Conservation (phyloP, 2,329 filamentous ascomycete genomes). For the Xylariaceae sp. region DNA sequence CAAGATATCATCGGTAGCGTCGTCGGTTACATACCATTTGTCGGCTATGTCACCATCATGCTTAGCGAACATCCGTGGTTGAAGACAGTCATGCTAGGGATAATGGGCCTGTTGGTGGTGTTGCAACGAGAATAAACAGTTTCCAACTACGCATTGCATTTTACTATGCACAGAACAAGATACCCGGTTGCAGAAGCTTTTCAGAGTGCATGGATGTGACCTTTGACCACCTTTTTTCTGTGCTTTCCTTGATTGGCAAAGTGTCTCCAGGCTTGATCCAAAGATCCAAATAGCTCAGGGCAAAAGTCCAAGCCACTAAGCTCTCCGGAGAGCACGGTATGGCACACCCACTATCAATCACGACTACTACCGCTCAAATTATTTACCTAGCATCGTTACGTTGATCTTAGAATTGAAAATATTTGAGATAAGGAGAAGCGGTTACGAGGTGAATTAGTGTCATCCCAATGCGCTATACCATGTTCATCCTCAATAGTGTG, state of each 20-base stretch:
- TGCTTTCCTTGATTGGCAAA: background rate
- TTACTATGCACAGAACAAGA: background rate
- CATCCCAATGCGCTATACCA: too few relatives aligned
- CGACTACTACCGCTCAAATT: too few relatives aligned
- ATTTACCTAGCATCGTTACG: too few relatives aligned
- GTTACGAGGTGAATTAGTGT: too few relatives aligned
- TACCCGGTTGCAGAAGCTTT: background rate
- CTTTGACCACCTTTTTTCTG: background rate
- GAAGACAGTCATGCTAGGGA: conserved; percentile 90
- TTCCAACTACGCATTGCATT: background rate
- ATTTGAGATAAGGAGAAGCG: too few relatives aligned
- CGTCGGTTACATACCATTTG: conserved; percentile 88
- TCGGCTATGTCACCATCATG: conserved; percentile 96
- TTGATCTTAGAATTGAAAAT: too few relatives aligned
- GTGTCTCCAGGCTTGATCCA: too few relatives aligned
- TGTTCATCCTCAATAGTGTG: too few relatives aligned
- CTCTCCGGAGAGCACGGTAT: too few relatives aligned
- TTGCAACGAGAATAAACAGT: conserved; percentile 81
- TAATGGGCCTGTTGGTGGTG: conserved; percentile 95
- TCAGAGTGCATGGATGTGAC: background rate
- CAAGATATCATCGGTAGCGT: conserved; percentile 94
- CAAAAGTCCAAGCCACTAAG: too few relatives aligned
- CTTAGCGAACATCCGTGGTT: conserved; percentile 96
- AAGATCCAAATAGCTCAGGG: background rate
- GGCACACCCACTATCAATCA: too few relatives aligned